Percentiles rank a stretch among this genome's conserved stretches.
Conservation (phyloP, 768 basidiomycete species). For the Mycena galericulata region DNA sequence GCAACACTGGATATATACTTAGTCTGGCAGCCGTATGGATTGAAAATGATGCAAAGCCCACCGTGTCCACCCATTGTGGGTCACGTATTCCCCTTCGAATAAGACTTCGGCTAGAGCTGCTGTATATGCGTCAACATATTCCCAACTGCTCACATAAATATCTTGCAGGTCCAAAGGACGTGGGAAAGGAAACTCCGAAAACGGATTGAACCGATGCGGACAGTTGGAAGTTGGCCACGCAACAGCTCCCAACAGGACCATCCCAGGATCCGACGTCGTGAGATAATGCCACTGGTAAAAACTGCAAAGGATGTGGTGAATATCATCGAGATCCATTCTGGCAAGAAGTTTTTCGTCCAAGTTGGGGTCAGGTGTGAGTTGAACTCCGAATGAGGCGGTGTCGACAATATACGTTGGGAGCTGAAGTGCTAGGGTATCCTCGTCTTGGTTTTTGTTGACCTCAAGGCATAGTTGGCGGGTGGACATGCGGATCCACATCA, state of each 20-base stretch:
- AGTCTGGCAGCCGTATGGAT: neutral
- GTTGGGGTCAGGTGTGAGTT: no score
- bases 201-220: neutral
- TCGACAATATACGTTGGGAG: no score
- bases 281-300: no score
- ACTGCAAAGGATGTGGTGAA: no score
- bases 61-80: conserved; percentile 8
- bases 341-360: no score
- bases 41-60: neutral
- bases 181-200: neutral
- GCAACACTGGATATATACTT: neutral
- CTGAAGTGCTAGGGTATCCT: neutral
- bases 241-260: no score
- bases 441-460: neutral
- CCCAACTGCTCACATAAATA: neutral
- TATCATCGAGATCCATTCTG: no score
- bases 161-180: neutral
- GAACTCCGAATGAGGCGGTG: neutral
- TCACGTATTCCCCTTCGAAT: no score
- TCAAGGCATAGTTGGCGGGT: neutral
- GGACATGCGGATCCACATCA: neutral
- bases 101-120: no score
- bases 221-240: neutral
- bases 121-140: neutral
- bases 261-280: no score